Percentiles rank a stretch among this genome's conserved stretches.
phyloP scores from a whole-genome alignment of 768 basidiomycete genomes.

The Auriscalpium vulgare region DNA sequence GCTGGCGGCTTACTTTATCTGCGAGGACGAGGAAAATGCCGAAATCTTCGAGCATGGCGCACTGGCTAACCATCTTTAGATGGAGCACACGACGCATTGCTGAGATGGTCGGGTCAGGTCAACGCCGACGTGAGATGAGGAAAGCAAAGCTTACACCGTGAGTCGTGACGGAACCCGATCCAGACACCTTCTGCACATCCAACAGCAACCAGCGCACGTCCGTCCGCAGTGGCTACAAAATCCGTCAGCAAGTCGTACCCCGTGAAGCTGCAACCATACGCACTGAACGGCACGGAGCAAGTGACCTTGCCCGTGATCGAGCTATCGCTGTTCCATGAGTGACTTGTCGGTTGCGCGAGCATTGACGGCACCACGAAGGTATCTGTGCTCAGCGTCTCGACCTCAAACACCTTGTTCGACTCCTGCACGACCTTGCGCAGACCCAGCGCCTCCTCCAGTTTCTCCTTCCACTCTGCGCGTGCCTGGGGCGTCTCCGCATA shows the following conservation, averaged over 20 bases:
- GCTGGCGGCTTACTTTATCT: conserved; percentile 54
- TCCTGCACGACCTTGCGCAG: conserved; percentile 84
- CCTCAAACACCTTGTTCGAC: conserved; percentile 90
- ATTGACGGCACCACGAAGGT: conserved; percentile 78
- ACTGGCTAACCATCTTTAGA: conserved; percentile 88
- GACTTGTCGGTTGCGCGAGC: conserved; percentile 28
- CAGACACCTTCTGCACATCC: conserved; percentile 95
- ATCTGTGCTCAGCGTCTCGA: conserved; percentile 81
- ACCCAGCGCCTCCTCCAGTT: conserved; percentile 82
- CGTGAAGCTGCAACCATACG: conserved; percentile 16
- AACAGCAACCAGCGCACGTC: conserved; percentile 80
- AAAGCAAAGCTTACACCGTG: conserved; percentile 51
- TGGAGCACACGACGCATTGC: conserved; percentile 92
- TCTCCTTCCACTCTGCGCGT: conserved; percentile 82
- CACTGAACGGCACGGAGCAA: conserved; percentile 90
- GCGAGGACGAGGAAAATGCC: conserved; percentile 94
- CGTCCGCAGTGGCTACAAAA: conserved; percentile 66
- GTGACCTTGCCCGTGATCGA: conserved; percentile 81
- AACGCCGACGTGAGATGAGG: neutral
- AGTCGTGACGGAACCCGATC: conserved; percentile 89
- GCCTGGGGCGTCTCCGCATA: conserved; percentile 77
- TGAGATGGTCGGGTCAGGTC: conserved; percentile 22
- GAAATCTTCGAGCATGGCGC: conserved; percentile 93
- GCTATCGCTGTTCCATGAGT: conserved; percentile 62
- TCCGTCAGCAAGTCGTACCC: neutral